A percentile compares a stretch with the other conserved stretches of the same genome.
These are phyloP conservation scores for Agroathelia rolfsii DNA, from an alignment of 1,284 basidiomycete species.

Conservation along the genomic window DNA sequence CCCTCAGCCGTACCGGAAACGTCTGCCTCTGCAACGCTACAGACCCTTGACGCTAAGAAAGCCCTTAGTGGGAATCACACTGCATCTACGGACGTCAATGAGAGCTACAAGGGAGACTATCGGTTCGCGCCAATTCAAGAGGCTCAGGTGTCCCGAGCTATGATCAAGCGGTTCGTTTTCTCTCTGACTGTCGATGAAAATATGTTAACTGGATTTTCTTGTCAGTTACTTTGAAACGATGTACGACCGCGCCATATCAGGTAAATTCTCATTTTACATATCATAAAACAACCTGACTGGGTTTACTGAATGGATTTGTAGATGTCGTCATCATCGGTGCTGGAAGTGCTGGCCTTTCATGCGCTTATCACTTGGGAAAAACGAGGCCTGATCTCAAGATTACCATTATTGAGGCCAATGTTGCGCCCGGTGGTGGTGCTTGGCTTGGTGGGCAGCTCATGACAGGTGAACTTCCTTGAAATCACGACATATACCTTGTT, in stretches of 20 bases:
- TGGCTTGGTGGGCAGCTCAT: slow-evolving; percentile 81
- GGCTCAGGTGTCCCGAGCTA: slow-evolving; percentile 67
- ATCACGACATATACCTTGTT: no score
- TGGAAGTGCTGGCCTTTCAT: slow-evolving; percentile 72
- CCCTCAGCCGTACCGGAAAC: no score
- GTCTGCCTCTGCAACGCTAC: no score
- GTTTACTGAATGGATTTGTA: no score
- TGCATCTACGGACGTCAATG: slow-evolving; percentile 35
- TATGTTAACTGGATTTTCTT: neutral
- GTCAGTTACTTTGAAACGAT: slow-evolving; percentile 59
- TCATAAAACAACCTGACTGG: no score
- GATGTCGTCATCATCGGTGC: slow-evolving; percentile 78
- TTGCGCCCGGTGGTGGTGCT: slow-evolving; percentile 73
- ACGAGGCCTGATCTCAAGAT: slow-evolving; percentile 68
- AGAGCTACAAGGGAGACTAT: slow-evolving; percentile 54
- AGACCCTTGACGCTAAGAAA: no score
- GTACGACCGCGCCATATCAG: slow-evolving; percentile 66
- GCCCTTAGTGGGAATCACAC: no score
- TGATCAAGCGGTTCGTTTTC: slow-evolving; percentile 55
- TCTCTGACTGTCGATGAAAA: neutral
- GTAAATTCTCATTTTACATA: no score
- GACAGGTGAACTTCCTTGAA: slow-evolving; percentile 27
- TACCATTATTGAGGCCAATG: slow-evolving; percentile 76
- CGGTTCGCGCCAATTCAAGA: slow-evolving; percentile 68
- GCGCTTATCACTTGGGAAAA: slow-evolving; percentile 66